Evolutionary conservation across 495 filamentous ascomycete genomes (phyloP), one percentile per base, ranked within the genome.

Genomic region (Penicillium simplicissimum): DNA sequence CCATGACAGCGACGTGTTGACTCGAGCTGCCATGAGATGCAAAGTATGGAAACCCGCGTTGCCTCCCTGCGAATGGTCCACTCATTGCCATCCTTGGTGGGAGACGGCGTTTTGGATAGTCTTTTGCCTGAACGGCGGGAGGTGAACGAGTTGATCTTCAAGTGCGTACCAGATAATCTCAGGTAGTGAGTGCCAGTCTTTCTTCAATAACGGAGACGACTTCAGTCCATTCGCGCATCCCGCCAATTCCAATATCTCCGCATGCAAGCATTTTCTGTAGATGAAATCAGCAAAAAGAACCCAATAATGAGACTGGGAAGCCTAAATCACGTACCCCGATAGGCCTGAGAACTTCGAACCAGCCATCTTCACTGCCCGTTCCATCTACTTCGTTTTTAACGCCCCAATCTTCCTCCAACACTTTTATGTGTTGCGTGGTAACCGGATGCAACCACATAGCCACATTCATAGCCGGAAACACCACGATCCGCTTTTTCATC

Each of bases 401-500:
- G 0, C 82, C 86, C 90, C 90, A 93, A 55, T 92, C 88, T n/a
- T 88, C 84, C 58, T 84, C 76, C 37, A 96, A 74, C 0, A 89
- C 73, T n/a, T 70, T 66, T 10, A 96, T 70, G 55, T 96, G 90
- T 62, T 85, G 84, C 49, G 69, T 76, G 0, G 92, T 96, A 40
- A 96, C 74, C 17, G 93, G 93, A 74, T 97, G 90, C 54, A 79
- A 78, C 88, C 88, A 96, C 94, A 96, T 96, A 3, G 86, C 87
- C n/a, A 87, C 91, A 76, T 96, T 94, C 91, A 96, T 93, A 14
- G 87, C 85, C 43, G 86, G 89, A 0, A 74, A 75, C 21, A 74
- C 71, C 42, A 80, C 68, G 21, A 82, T 74, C 9, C 40, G 37
- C 37, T 71, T 74, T 43, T 72, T 65, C 23, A 38, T 60, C 11